Conservation (phyloP, 192 early-diverging fungal species). For the Phycomyces blakesleeanus region DNA sequence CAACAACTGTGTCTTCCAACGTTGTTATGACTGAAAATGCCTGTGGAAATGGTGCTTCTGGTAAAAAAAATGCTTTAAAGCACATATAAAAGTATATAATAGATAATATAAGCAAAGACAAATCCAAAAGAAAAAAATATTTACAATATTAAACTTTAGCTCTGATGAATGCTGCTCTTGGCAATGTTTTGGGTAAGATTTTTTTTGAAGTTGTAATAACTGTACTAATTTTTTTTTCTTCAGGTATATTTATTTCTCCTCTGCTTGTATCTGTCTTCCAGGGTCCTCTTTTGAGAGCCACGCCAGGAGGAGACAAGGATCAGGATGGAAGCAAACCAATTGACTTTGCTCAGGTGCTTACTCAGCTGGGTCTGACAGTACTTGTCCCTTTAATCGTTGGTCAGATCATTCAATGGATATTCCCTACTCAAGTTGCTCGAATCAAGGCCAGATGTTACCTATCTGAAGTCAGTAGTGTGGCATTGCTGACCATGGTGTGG, state of each 20-base stretch:
- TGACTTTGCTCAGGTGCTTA: slow-evolving; percentile 49
- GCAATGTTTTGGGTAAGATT: slow-evolving; percentile 55
- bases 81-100: too few relatives aligned
- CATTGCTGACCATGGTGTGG: slow-evolving; percentile 66
- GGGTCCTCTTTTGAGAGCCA: slow-evolving; percentile 28
- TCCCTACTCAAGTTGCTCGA: slow-evolving; percentile 41
- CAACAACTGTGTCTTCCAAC: slow-evolving; percentile 75
- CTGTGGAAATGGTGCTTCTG: slow-evolving; percentile 57
- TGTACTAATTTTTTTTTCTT: slow-evolving; percentile 1
- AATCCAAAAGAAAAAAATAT: too few relatives aligned
- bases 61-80: slow-evolving; percentile 13
- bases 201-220: background rate
- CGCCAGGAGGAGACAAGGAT: slow-evolving; percentile 15
- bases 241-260: slow-evolving; percentile 54
- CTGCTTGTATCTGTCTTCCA: slow-evolving; percentile 47
- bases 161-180: slow-evolving; percentile 64
- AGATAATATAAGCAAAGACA: too few relatives aligned
- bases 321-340: slow-evolving; percentile 17
- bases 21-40: slow-evolving; percentile 74
- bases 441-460: slow-evolving; percentile 49
- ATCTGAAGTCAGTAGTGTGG: slow-evolving; percentile 49
- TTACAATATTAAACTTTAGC: slow-evolving; percentile 38
- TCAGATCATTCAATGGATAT: slow-evolving; percentile 49
- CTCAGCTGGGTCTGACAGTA: slow-evolving; percentile 58
- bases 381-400: slow-evolving; percentile 61